These are phyloP conservation scores for Neurospora sp. DNA, from an alignment of 495 filamentous ascomycete genomes.

Conservation along the genomic window DNA sequence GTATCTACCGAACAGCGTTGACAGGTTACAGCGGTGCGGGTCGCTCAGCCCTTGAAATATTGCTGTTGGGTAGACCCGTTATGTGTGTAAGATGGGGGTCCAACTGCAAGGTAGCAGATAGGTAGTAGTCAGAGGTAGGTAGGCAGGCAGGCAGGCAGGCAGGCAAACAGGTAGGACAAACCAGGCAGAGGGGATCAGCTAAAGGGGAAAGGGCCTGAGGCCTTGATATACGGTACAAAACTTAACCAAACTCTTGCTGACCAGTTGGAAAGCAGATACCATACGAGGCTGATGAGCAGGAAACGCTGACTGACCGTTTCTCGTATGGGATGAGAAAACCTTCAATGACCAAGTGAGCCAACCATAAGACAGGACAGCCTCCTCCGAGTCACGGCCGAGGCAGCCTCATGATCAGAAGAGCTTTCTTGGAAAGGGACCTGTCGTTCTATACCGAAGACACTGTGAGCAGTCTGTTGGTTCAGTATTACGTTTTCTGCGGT, in stretches of 20 bases:
- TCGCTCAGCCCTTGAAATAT: background rate
- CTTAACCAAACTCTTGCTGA: background rate
- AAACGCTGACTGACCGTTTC: background rate
- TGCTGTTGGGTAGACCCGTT: background rate
- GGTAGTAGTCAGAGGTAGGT: background rate
- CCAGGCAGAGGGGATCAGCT: background rate
- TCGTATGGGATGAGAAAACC: background rate
- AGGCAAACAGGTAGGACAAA: background rate
- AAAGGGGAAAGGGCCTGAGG: background rate
- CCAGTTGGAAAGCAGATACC: background rate
- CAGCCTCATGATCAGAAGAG: background rate
- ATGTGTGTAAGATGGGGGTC: background rate
- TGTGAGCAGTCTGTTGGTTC: background rate
- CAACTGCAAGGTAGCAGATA: background rate
- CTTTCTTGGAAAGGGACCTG: background rate
- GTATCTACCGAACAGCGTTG: background rate
- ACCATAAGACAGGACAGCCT: background rate
- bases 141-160: background rate
- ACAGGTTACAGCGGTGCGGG: background rate
- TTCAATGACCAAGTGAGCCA: background rate
- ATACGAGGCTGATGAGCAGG: background rate
- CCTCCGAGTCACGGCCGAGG: background rate
- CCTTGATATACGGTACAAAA: background rate
- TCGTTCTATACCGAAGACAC: background rate
- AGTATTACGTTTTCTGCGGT: background rate